Percentiles rank a stretch among this genome's conserved stretches.
Conservation (phyloP, 2,329 filamentous ascomycete genomes). For the Aspergillus persii region DNA sequence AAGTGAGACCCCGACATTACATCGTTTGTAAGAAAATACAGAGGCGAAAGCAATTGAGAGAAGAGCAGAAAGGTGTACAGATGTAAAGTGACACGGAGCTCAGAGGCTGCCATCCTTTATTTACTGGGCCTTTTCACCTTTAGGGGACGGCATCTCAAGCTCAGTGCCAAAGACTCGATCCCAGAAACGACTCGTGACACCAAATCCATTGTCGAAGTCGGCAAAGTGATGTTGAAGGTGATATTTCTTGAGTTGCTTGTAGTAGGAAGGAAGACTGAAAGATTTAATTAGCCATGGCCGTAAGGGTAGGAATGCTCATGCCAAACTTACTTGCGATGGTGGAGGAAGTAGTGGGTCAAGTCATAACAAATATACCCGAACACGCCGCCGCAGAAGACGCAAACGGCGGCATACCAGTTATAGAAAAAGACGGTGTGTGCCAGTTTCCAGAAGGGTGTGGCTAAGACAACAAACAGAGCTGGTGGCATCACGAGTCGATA, state of each 20-base stretch:
- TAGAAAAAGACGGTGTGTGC: conserved; percentile 79
- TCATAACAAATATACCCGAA: conserved; percentile 98
- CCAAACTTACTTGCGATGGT: conserved; percentile 73
- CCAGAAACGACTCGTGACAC: conserved; percentile 96
- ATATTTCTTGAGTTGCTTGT: conserved; percentile 92
- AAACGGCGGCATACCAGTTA: conserved; percentile 77
- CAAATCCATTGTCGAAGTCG: conserved; percentile 96
- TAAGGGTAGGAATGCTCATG: neutral
- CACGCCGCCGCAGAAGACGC: conserved; percentile 83
- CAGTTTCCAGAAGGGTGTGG: conserved; percentile 87
- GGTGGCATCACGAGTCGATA: conserved; percentile 97
- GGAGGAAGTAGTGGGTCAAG: conserved; percentile 96
- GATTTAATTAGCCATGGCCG: conserved; percentile 11
- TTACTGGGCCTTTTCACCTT: conserved; percentile 37
- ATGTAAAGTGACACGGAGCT: neutral
- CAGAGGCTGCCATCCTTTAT: neutral
- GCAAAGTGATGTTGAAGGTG: conserved; percentile 97
- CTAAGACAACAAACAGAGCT: conserved; percentile 77
- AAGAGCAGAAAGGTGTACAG: neutral
- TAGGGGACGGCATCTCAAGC: conserved; percentile 51
- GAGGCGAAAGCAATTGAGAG: neutral
- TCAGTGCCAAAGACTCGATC: conserved; percentile 89
- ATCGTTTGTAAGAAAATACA: neutral
- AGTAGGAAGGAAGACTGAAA: conserved; percentile 74
- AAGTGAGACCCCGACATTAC: neutral